Base-by-base conservation (phyloP, 805 yeast species). In the Myxozyma vanderwaltii region DNA sequence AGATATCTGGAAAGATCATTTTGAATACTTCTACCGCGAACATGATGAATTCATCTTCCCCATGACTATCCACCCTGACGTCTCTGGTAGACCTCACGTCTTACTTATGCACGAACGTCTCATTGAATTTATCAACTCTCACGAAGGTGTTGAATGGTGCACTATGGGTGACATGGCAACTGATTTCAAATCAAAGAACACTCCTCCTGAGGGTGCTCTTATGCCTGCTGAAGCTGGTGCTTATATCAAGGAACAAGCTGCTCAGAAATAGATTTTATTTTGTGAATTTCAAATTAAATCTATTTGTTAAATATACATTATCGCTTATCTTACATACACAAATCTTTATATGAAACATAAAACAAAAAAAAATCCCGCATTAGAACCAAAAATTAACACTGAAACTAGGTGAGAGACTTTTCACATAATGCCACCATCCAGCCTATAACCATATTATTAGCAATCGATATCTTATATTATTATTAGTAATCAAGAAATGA, bases 121-220 rank as follows among this genome's bases (percentile, higher is more conserved):
- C 39, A 74, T 74, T 52, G 76, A 73, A 51, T 69, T 68, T 56
- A 72, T 74, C 61, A 74, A 74, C 65, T 64, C 63, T 31, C 76
- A 74, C 58, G 77, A 74, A 36, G 77, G 77, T 23, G 76, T 74
- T 27, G 76, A 73, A 57, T 74, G 77, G 77, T 70, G 72, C 40
- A 74, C 77, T n/a, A 73, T 74, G 76, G 75, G 70, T 45, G 68
- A 73, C 52, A 71, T 74, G 49, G 62, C 68, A 35, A 70, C 70
- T 45, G 76, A 74, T 31, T 74, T 72, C 57, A 70, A 74, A 59
- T 47, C 65, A 3, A 69, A 61, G 45, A 68, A 67, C 57, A 39
- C 64, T 1, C 65, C 65, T 35, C 73, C 75, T 5, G 68, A 56
- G 19, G 75, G 75, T 17, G 75, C 75, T 7, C 59, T 63, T 41